A percentile compares a stretch with the other conserved stretches of the same genome.
Conservation (phyloP, 2,329 filamentous ascomycete genomes). For the Blastomyces gilchristii region DNA sequence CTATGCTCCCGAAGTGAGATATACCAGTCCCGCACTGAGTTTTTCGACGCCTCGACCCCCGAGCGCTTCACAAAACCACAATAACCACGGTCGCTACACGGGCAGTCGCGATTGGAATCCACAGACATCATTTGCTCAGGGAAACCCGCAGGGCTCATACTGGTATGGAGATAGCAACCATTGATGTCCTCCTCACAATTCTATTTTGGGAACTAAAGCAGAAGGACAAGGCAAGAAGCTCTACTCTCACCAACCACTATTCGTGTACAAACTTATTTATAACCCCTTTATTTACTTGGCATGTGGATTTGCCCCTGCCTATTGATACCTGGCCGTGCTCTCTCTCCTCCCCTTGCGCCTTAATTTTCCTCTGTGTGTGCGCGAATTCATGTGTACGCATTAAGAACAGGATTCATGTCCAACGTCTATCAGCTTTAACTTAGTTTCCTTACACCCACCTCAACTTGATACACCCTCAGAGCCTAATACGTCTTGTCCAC, state of each 20-base stretch:
- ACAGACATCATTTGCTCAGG: conserved; percentile 27
- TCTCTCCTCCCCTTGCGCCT: background rate
- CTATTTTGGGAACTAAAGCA: background rate
- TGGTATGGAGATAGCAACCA: background rate
- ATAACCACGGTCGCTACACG: background rate
- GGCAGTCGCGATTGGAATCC: conserved; percentile 29
- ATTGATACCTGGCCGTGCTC: background rate
- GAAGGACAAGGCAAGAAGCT: background rate
- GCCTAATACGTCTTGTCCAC: background rate
- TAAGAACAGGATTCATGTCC: background rate
- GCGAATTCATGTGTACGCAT: background rate
- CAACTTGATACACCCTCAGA: background rate
- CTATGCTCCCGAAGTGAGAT: conserved; percentile 38
- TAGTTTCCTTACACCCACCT: background rate
- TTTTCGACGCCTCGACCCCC: conserved; percentile 41
- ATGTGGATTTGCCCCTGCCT: background rate
- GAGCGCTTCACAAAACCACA: conserved; percentile 18
- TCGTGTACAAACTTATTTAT: background rate
- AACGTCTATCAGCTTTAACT: background rate
- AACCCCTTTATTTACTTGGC: background rate
- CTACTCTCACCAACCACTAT: background rate
- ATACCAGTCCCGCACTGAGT: conserved; percentile 38
- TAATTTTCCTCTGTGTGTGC: background rate
- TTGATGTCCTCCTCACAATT: conserved; percentile 1
- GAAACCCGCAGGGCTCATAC: background rate